Base-by-base conservation (phyloP, 306 rosid genomes). In the Cercis canadensis region DNA sequence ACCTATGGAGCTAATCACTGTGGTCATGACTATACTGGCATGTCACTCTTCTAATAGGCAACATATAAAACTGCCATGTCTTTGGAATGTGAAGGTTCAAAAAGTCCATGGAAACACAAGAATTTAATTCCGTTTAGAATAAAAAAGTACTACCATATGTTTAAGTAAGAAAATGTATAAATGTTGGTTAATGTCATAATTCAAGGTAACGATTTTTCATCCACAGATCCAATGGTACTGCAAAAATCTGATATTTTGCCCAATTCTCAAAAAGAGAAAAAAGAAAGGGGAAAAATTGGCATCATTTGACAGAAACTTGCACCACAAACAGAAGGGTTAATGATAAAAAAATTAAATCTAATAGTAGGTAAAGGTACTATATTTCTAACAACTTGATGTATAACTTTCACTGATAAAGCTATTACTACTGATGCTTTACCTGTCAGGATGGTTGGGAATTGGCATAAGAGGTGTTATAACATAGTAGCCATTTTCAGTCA, bases 401-500 rank as follows among this genome's bases (percentile, higher is more conserved):
- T 75, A 17, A 62, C 58, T 32, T 69, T 45, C 32, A 53, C 57
- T 18, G 18, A 72, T n/a, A 5, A 50, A 61, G 65, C 56, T 10
- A 31, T 73, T 16, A 67, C 56, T 67, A 46, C 70, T 39, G 16
- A 45, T 49, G 60, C 16, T 50, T 37, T 87, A 89, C 97, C 97
- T 87, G 71, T 86, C 89, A 9, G 84, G 81, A 68, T 72, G 17
- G 71, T 76, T 62, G 17, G 86, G 81, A 69, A 76, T 46, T 0
- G 92, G 99, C 84, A 89, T 29, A 78, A 94, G 87, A 70, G 99
- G 97, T 49, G 97, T 91, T 65, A 91, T 84, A 67, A 94, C 80
- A 79, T 67, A 91, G 87, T 94, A 85, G 72, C 99, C 99, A 63
- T 94, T 94, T 81, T 91, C 96, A 17, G 97, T 89, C 66, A 94